These are phyloP conservation scores for Thielaviopsis punctulata DNA, from an alignment of 2,329 filamentous ascomycete species.

Conservation along the genomic window DNA sequence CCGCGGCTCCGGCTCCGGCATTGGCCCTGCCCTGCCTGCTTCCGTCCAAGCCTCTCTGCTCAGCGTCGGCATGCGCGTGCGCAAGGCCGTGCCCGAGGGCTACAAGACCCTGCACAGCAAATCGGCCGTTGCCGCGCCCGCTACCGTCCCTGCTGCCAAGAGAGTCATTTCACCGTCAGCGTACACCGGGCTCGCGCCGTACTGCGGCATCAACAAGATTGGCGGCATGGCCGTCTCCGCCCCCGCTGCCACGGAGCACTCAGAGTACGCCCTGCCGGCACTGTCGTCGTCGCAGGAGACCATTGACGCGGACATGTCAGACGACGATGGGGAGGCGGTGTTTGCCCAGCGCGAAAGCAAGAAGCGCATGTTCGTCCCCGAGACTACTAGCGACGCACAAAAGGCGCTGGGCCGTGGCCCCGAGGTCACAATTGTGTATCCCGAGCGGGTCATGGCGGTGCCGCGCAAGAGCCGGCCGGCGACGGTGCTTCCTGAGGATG, in stretches of 20 bases:
- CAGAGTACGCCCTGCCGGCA: slow-evolving; percentile 21
- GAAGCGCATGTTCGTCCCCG: slow-evolving; percentile 32
- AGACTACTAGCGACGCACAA: slow-evolving; percentile 21
- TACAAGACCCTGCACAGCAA: slow-evolving; percentile 55
- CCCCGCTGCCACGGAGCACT: slow-evolving; percentile 15
- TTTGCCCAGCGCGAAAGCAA: neutral
- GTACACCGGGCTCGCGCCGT: slow-evolving; percentile 53
- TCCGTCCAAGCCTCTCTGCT: slow-evolving; percentile 68
- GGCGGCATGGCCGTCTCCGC: slow-evolving; percentile 43
- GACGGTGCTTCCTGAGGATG: slow-evolving; percentile 18
- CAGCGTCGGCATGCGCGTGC: slow-evolving; percentile 82
- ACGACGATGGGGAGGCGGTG: slow-evolving; percentile 14
- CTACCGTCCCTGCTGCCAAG: slow-evolving; percentile 30
- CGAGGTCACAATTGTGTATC: slow-evolving; percentile 21
- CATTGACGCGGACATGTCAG: slow-evolving; percentile 20
- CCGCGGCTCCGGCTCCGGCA: slow-evolving; percentile 4
- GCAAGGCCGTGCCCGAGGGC: slow-evolving; percentile 83
- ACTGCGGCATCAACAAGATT: slow-evolving; percentile 63
- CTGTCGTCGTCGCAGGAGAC: slow-evolving; percentile 40
- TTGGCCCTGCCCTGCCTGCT: slow-evolving; percentile 36
- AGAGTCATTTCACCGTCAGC: slow-evolving; percentile 17
- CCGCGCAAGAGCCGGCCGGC: slow-evolving; percentile 18
- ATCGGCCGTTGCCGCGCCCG: slow-evolving; percentile 8
- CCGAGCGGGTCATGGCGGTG: slow-evolving; percentile 30
- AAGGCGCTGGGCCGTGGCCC: slow-evolving; percentile 20